phyloP scores from a whole-genome alignment of 129 eudicot species.

The Helianthus annuus region DNA sequence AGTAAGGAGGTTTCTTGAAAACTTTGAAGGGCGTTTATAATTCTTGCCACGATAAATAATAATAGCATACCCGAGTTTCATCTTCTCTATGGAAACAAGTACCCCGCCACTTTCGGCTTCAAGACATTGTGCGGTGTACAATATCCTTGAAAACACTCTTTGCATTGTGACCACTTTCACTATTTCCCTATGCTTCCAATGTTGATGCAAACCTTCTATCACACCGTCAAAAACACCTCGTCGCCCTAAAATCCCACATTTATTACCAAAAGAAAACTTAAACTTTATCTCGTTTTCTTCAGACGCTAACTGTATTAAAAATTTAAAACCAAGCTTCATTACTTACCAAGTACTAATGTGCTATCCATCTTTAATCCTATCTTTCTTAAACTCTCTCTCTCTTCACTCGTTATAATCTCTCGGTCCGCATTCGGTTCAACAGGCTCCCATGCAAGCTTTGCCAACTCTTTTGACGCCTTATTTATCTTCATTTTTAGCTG shows the following conservation, averaged over 20 bases:
- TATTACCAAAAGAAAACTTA: not conserved
- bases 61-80: constrained; percentile 91
- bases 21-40: constrained; percentile 69
- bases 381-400: constrained; percentile 66
- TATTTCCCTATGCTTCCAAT: constrained; percentile 95
- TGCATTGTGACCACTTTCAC: constrained; percentile 92
- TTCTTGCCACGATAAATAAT: constrained; percentile 91
- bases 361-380: constrained; percentile 76
- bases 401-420: constrained; percentile 80
- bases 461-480: constrained; percentile 52
- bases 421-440: constrained; percentile 61
- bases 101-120: constrained; percentile 88
- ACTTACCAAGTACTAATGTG: constrained; percentile 82
- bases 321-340: not conserved
- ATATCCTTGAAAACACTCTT: constrained; percentile 57
- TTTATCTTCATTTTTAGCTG: constrained; percentile 84
- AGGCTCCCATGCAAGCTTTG: constrained; percentile 55
- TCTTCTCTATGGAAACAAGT: constrained; percentile 72
- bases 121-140: constrained; percentile 68
- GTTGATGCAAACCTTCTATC: constrained; percentile 92
- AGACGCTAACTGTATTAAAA: not conserved
- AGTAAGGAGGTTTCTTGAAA: constrained; percentile 53
- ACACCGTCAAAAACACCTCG: constrained; percentile 98
- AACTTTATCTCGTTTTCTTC: not conserved
- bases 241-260: constrained; percentile 55